These are phyloP conservation scores for Pichia cabralensis DNA, from an alignment of 805 yeast species.

Conservation along the genomic window DNA sequence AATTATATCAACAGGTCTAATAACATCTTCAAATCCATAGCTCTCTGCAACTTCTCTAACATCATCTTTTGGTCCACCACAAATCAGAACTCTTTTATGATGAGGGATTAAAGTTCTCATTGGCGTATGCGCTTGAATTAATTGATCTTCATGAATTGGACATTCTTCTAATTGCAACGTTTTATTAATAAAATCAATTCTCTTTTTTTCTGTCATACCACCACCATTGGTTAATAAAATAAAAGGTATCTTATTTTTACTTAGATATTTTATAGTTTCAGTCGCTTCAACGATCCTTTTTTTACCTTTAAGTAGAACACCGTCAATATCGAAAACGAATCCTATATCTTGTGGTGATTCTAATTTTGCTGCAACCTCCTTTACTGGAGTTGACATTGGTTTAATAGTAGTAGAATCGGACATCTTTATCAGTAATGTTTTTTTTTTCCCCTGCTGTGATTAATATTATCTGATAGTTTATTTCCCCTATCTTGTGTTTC, in stretches of 20 bases:
- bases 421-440: constrained; percentile 2
- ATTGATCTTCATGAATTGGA: constrained; percentile 46
- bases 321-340: constrained; percentile 55
- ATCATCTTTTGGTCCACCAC: constrained; percentile 74
- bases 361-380: constrained; percentile 7
- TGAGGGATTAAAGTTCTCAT: constrained; percentile 47
- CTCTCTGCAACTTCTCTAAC: constrained; percentile 63
- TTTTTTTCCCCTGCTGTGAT: not conserved
- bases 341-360: constrained; percentile 17
- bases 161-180: constrained; percentile 28
- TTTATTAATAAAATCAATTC: constrained; percentile 44
- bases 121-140: constrained; percentile 86
- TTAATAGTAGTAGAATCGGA: not conserved
- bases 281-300: constrained; percentile 57
- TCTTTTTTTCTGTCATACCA: constrained; percentile 37
- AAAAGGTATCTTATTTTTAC: constrained; percentile 54
- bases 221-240: constrained; percentile 89
- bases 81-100: constrained; percentile 58
- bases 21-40: constrained; percentile 72
- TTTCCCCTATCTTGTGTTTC: too few relatives aligned
- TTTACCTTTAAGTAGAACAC: constrained; percentile 72
- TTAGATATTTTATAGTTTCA: constrained; percentile 37
- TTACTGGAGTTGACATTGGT: constrained; percentile 11
- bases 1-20: constrained; percentile 65
- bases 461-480: not conserved